These are phyloP conservation scores for Fragaria iinumae DNA, from an alignment of 306 rosid species.

Conservation along the genomic window DNA sequence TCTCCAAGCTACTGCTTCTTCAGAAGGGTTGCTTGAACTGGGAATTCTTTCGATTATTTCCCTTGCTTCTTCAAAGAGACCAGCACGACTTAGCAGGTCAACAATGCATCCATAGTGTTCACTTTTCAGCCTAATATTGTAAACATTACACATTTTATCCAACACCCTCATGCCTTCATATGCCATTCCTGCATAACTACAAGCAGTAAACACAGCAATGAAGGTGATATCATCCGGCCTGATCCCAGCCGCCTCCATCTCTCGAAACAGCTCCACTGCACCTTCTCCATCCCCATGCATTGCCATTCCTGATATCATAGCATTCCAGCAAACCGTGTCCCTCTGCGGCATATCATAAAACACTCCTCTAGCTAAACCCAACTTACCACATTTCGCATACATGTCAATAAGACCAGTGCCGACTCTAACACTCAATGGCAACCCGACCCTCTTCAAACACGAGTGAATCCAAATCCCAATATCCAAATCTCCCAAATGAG, in stretches of 20 bases:
- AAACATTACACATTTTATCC: conserved; percentile 48
- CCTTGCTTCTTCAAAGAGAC: conserved; percentile 63
- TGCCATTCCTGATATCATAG: conserved; percentile 72
- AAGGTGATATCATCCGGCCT: conserved; percentile 70
- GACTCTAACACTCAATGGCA: conserved; percentile 43
- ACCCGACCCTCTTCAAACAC: conserved; percentile 29
- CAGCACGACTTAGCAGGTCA: conserved; percentile 61
- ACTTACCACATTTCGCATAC: conserved; percentile 76
- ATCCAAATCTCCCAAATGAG: conserved; percentile 70
- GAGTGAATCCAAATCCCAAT: conserved; percentile 68
- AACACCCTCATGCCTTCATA: conserved; percentile 46
- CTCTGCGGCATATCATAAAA: conserved; percentile 39
- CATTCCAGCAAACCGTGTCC: conserved; percentile 72
- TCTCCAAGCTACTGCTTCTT: conserved; percentile 72
- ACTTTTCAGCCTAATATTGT: conserved; percentile 55
- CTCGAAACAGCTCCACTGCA: conserved; percentile 48
- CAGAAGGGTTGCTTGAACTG: conserved; percentile 32
- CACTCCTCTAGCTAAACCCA: conserved; percentile 47
- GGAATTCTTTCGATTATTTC: conserved; percentile 38
- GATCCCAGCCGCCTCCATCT: conserved; percentile 48
- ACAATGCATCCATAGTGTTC: conserved; percentile 72
- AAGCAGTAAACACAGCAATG: conserved; percentile 68
- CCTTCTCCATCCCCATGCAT: conserved; percentile 67
- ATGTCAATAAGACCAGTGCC: conserved; percentile 66
- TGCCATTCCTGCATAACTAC: conserved; percentile 70